These are phyloP conservation scores for Alternaria gaisen DNA, from an alignment of 2,329 filamentous ascomycete species.

Conservation along the genomic window DNA sequence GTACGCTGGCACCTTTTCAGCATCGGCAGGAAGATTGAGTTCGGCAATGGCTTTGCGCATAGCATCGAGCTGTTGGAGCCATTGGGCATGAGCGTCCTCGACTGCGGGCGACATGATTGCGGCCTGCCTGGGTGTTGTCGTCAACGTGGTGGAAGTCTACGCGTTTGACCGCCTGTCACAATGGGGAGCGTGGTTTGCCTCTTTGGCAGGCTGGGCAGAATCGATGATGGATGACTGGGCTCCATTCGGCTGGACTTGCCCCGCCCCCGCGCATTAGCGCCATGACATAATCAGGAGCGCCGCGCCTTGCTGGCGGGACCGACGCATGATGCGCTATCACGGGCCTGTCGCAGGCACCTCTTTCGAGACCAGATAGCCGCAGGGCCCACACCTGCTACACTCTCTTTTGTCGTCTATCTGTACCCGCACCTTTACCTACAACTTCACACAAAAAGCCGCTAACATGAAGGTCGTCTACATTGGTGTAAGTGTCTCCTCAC, in stretches of 20 bases:
- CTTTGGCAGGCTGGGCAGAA: constrained; percentile 20
- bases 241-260: constrained; percentile 29
- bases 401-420: not conserved
- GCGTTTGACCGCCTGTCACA: not conserved
- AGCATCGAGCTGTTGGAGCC: constrained; percentile 83
- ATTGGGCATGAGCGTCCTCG: constrained; percentile 68
- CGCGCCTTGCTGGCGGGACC: constrained; percentile 7
- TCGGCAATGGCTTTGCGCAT: constrained; percentile 88
- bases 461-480: constrained; percentile 89
- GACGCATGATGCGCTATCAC: constrained; percentile 8
- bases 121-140: not conserved
- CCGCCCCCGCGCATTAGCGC: constrained; percentile 32
- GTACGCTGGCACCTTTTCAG: constrained; percentile 60
- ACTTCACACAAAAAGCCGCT: constrained; percentile 13
- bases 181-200: not conserved
- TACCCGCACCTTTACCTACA: too few relatives aligned
- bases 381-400: not conserved
- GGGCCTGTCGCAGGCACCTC: not conserved
- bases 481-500: constrained; percentile 68
- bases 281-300: constrained; percentile 29
- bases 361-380: not conserved
- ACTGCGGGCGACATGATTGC: constrained; percentile 50
- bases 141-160: not conserved
- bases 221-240: constrained; percentile 20
- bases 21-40: constrained; percentile 64